Conservation (phyloP, 2,329 filamentous ascomycete species). For the Ascochyta fabae region DNA sequence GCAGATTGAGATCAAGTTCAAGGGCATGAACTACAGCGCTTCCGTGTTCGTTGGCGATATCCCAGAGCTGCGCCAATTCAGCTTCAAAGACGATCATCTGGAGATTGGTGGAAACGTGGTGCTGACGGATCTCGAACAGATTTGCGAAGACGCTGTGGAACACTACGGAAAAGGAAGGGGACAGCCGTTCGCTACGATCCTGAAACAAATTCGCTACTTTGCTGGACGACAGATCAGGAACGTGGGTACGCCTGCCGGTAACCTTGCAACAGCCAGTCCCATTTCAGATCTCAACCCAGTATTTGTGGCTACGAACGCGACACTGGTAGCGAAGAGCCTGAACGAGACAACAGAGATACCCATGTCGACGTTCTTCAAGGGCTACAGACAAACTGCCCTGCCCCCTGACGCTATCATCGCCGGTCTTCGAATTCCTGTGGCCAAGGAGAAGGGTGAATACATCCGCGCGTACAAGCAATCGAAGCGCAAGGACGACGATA, state of each 20-base stretch:
- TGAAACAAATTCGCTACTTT: slow-evolving; percentile 94
- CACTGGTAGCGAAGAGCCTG: slow-evolving; percentile 79
- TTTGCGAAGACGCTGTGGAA: slow-evolving; percentile 78
- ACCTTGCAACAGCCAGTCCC: slow-evolving; percentile 90
- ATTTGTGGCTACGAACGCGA: slow-evolving; percentile 84
- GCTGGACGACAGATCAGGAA: slow-evolving; percentile 95
- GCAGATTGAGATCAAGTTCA: slow-evolving; percentile 98
- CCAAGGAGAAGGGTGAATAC: slow-evolving; percentile 77
- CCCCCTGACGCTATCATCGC: slow-evolving; percentile 83
- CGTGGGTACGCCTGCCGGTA: slow-evolving; percentile 95
- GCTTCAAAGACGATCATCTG: slow-evolving; percentile 79
- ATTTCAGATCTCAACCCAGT: slow-evolving; percentile 97
- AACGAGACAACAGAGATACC: slow-evolving; percentile 80
- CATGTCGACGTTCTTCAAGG: slow-evolving; percentile 90
- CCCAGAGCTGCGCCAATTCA: slow-evolving; percentile 81
- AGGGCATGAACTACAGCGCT: slow-evolving; percentile 85
- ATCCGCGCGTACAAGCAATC: slow-evolving; percentile 94
- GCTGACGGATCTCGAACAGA: slow-evolving; percentile 86
- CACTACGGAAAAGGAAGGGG: slow-evolving; percentile 74
- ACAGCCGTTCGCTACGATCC: slow-evolving; percentile 87
- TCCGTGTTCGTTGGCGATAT: slow-evolving; percentile 96
- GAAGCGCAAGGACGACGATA: slow-evolving; percentile 97
- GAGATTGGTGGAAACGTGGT: slow-evolving; percentile 93
- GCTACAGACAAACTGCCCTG: slow-evolving; percentile 85
- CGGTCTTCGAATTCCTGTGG: slow-evolving; percentile 82